Evolutionary conservation across 129 eudicot genomes (phyloP).

Genomic region (Calendula officinalis): DNA sequence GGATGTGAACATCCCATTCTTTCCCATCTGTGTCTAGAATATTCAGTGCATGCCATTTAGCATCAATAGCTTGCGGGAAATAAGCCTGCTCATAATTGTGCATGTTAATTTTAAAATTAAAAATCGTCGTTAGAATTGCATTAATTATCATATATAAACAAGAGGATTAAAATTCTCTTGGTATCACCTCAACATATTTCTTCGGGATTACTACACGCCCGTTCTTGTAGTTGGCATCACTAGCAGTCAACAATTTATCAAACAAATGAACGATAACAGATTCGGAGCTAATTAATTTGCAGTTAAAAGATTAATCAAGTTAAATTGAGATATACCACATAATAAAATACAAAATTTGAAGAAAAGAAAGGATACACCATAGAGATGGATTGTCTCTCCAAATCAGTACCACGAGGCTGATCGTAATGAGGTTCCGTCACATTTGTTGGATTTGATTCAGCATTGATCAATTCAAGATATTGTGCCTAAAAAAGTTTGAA

Average conservation of each 20-base stretch:
- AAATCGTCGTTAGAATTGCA: no score
- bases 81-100: conserved; percentile 34
- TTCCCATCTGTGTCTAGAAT: conserved; percentile 52
- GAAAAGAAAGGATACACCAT: conserved; percentile 38
- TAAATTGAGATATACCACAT: conserved; percentile 2
- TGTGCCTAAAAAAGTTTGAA: conserved; percentile 11
- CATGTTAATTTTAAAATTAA: not conserved
- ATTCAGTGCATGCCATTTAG: conserved; percentile 24
- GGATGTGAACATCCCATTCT: conserved; percentile 43
- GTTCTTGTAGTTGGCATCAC: conserved; percentile 40
- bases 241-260: conserved; percentile 41
- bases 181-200: conserved; percentile 50
- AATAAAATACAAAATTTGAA: not conserved
- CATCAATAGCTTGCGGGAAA: conserved; percentile 38
- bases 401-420: no score
- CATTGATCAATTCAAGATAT: not conserved
- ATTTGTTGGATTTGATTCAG: conserved; percentile 13
- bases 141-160: no score
- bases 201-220: conserved; percentile 48
- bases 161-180: not conserved
- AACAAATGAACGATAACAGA: conserved; percentile 40
- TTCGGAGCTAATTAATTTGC: conserved; percentile 27
- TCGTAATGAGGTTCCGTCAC: no score
- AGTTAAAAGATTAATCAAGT: conserved; percentile 32
- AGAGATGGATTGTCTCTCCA: conserved; percentile 30